Base-by-base conservation (phyloP, 345 rosid species). In the Luvunga scandens region DNA sequence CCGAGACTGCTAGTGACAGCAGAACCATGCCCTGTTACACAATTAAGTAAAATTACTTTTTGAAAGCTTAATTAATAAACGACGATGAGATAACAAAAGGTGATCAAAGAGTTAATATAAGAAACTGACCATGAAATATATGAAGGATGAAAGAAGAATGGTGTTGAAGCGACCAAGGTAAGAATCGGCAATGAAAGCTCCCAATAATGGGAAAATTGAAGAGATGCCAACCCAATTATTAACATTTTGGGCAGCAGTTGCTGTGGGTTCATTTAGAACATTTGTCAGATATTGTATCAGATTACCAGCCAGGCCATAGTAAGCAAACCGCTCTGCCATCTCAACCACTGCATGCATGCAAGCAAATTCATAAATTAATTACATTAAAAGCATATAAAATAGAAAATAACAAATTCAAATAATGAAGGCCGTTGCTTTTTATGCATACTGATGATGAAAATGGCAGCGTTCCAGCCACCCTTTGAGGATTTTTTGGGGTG, bases 401-500 rank as follows among this genome's bases (percentile, higher is more conserved):
- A 5, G 6, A 2, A 60, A 16, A 34, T 14, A 8, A 27, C 22
- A 9, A 30, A 13, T 45, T 12, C 50, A 45, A 7, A 27, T 5
- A 18, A 66, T 2, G 59, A 48, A 39, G 2, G 13, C 9, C 38
- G 63, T 45, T 10, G 18, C 71, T 72, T 30, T 21, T 5, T 39
- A 5, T n/a, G 59, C 92, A 85, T 85, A 95, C 98, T 89, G 61
- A 90, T 91, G 84, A 93, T 85, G 85, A 93, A 93, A 83, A 93
- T 76, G 86, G 97, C 99, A n/a, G 98, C 86, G 72, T 34, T 79
- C 99, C 99, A 95, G 61, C 96, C 99, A 66, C 97, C 93, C 72
- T 71, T 88, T 25, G 79, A 53, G 62, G 79, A 21, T 36, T 45
- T 75, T 24, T 42, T 62, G 0, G 9, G 31, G 56, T 80, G 33